Evolutionary conservation across 768 basidiomycete species (phyloP), one percentile per base, ranked within the genome.

Genomic region (Pleurotus cornucopiae): DNA sequence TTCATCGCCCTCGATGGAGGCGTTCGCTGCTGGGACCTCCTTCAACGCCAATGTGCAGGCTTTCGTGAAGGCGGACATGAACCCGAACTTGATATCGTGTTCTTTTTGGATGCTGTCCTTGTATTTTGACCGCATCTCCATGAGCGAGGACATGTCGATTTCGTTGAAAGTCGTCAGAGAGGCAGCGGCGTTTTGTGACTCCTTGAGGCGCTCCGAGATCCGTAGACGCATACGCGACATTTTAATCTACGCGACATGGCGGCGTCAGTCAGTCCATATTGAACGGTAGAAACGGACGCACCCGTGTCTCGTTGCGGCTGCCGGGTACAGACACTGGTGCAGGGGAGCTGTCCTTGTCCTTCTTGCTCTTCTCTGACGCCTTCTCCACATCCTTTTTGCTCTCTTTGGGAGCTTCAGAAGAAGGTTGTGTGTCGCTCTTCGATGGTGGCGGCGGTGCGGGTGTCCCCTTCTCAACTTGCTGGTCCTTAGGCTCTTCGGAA

Each of bases 131-230:
- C 96, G 90, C 86, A 98, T 85, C 41, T 88, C 86, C 77, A 97
- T 90, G 55, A 98, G 76, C 43, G 91, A 88, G 41, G 93, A 94
- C 96, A 99, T 98, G 77, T 98, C 96, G 67, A 99, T 92, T 75
- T 99, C 96, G 76, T 99, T 98, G 83, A 99, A 99, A 21, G 96
- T 98, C 34, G 97, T 98, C 58, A 98, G 73, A 49, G 94, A 95
- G 46, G 96, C 96, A 3, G 96, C 97, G 16, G 91, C 84, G 68
- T 98, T 97, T 71, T 99, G 96, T 20, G 95, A 96, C 69, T 97
- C 89, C 77, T 99, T 99, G 69, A 99, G 84, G 52, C 96, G 94
- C 73, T 95, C 93, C 46, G 95, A 89, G 66, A 99, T 99, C 59
- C 95, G 92, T 60, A 91, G 79, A 46, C 96, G 91, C 97, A 99